phyloP scores from a whole-genome alignment of 768 basidiomycete genomes.

The Lactarius indigo region DNA sequence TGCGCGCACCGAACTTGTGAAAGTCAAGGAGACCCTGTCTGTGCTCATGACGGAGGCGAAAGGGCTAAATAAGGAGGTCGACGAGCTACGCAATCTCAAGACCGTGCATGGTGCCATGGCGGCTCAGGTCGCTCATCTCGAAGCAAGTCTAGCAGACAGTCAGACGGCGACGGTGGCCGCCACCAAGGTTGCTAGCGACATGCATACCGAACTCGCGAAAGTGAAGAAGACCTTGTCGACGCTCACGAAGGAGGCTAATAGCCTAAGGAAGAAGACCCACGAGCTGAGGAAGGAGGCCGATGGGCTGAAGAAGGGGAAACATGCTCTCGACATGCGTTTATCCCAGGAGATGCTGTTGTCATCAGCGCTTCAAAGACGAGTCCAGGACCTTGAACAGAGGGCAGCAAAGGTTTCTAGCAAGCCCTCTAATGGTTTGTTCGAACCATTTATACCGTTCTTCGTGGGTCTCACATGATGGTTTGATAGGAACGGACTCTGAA shows the following conservation, averaged over 20 bases:
- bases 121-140: neutral
- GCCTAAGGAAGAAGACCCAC: neutral
- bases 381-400: neutral
- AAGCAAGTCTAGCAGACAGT: neutral
- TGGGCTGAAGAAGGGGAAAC: neutral
- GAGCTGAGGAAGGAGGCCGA: neutral
- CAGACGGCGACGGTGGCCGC: neutral
- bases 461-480: neutral
- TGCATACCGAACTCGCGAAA: neutral
- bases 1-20: neutral
- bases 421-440: slow-evolving; percentile 1
- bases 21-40: neutral
- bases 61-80: neutral
- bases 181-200: neutral
- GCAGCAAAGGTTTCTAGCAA: neutral
- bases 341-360: neutral
- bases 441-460: neutral
- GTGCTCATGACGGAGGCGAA: neutral
- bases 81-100: neutral
- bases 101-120: neutral
- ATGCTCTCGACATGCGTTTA: neutral
- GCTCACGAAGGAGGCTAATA: neutral
- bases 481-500: neutral
- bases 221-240: neutral
- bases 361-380: neutral